These are phyloP conservation scores for Vitis rotundifolia DNA, from an alignment of 164 flowering plant genomes.

Conservation along the genomic window DNA sequence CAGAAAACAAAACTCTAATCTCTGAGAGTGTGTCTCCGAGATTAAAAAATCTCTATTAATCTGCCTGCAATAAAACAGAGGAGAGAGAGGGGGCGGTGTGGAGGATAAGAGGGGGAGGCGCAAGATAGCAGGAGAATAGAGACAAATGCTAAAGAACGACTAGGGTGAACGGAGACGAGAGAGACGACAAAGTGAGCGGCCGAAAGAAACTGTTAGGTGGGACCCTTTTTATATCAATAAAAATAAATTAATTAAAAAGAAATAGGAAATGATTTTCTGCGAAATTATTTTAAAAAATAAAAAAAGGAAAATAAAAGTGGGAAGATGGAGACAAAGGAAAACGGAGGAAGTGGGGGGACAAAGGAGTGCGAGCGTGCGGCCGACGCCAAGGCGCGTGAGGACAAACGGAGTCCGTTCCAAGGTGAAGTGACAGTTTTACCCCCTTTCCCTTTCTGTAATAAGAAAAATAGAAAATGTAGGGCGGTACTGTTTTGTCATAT, in stretches of 20 bases:
- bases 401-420: constrained; percentile 25
- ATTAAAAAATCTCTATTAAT: neutral
- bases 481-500: neutral
- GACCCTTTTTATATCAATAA: constrained; percentile 9
- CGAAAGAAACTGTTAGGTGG: constrained; percentile 29
- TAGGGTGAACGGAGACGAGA: neutral
- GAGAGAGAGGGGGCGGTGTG: constrained; percentile 14
- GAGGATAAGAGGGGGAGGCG: constrained; percentile 22
- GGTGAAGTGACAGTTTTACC: neutral
- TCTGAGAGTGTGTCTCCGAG: neutral
- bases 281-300: constrained; percentile 3
- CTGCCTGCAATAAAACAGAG: constrained; percentile 13
- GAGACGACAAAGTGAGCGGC: constrained; percentile 30
- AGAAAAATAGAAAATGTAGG: neutral
- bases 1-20: neutral
- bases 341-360: neutral
- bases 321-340: too few species aligned
- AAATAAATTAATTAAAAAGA: neutral
- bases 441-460: neutral
- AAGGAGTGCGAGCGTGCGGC: constrained; percentile 20
- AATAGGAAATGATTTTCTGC: too few species aligned
- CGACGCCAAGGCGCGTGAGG: constrained; percentile 21
- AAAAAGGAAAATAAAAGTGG: neutral
- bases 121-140: constrained; percentile 3
- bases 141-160: constrained; percentile 7